A percentile compares a stretch with the other conserved stretches of the same genome.
Evolutionary conservation across 192 early-diverging fungal species (phyloP).

Genomic region (Linderina pennispora): DNA sequence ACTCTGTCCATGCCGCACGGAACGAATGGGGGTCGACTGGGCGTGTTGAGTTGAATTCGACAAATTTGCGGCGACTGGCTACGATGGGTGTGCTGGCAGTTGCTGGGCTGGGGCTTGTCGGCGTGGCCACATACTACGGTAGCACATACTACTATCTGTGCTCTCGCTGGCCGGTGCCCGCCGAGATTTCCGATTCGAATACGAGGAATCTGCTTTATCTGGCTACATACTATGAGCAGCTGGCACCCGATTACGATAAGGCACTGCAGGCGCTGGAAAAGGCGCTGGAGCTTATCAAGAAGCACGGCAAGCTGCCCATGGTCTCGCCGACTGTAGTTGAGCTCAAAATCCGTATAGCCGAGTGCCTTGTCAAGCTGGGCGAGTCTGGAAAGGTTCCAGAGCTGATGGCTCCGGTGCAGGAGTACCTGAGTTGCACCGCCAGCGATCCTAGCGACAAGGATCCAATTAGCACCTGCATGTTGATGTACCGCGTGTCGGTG

Average conservation of each 20-base stretch:
- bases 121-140: conserved; percentile 13
- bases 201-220: conserved; percentile 20
- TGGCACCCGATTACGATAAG: conserved; percentile 7
- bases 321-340: conserved; percentile 18
- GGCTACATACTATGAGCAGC: conserved; percentile 25
- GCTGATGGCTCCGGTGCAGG: conserved; percentile 8
- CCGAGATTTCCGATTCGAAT: conserved; percentile 8
- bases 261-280: conserved; percentile 16
- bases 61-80: conserved; percentile 6
- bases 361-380: conserved; percentile 16
- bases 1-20: background rate
- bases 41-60: conserved; percentile 12
- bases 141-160: conserved; percentile 24
- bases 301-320: background rate
- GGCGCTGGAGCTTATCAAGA: conserved; percentile 11
- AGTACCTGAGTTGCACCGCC: no score
- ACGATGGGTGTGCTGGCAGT: conserved; percentile 5
- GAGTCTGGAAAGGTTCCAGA: conserved; percentile 3
- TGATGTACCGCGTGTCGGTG: conserved; percentile 3
- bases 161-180: conserved; percentile 19
- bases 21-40: conserved; percentile 2
- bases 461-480: conserved; percentile 3
- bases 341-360: conserved; percentile 24
- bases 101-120: conserved; percentile 7
- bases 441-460: conserved; percentile 2